Evolutionary conservation across 768 basidiomycete genomes (phyloP).

Genomic region (Phaeotremella skinneri): DNA sequence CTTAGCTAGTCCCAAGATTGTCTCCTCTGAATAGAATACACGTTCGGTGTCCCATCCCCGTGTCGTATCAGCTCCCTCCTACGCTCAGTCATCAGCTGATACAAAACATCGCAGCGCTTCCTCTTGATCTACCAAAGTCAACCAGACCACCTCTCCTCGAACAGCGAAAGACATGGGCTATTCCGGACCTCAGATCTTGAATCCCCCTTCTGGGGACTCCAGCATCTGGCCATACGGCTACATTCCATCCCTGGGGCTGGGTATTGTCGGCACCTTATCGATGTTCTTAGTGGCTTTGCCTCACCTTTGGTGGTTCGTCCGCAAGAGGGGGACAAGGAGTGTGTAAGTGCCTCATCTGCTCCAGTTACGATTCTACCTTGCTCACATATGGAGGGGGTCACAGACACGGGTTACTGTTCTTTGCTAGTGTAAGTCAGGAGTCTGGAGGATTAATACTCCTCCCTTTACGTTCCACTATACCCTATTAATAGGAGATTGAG

Average conservation of each 20-base stretch:
- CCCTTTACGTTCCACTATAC: not conserved
- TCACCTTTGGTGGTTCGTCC: conserved; percentile 32
- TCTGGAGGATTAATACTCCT: not conserved
- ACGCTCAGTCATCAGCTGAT: too few species aligned
- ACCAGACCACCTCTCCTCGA: not conserved
- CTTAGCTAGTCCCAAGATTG: too few species aligned
- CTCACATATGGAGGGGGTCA: not conserved
- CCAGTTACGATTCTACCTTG: not conserved
- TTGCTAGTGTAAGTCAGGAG: conserved; percentile 9
- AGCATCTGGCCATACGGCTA: conserved; percentile 31
- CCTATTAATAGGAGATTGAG: not conserved
- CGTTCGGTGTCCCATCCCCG: too few species aligned
- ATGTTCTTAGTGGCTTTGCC: conserved; percentile 15
- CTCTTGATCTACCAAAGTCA: too few species aligned
- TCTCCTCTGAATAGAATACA: too few species aligned
- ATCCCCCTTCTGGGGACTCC: conserved; percentile 3
- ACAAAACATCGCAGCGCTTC: too few species aligned
- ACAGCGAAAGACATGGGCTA: conserved; percentile 14
- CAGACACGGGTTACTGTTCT: conserved; percentile 26
- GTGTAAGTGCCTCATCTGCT: conserved; percentile 16
- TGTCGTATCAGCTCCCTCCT: too few species aligned
- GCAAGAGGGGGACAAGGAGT: conserved; percentile 29
- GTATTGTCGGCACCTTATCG: conserved; percentile 31
- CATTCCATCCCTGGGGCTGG: conserved; percentile 29
- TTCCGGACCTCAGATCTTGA: conserved; percentile 9